Conservation (phyloP, 352 stramenopile genomes). For the Phytophthora sansomeana region DNA sequence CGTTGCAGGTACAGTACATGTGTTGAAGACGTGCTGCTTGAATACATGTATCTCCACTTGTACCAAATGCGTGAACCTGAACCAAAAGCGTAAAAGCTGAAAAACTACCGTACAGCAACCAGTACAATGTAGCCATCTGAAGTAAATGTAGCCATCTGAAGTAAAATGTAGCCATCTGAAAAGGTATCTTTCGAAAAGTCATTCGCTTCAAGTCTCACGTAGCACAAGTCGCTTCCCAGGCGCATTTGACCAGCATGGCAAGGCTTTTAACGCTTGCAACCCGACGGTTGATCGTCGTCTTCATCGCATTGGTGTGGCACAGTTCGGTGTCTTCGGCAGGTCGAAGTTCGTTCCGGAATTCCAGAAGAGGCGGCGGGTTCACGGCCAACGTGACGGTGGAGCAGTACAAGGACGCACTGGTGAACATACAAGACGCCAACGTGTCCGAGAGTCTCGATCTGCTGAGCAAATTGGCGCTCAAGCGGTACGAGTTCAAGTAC, state of each 20-base stretch:
- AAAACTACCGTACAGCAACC: too few relatives aligned
- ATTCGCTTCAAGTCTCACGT: not conserved
- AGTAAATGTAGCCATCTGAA: too few relatives aligned
- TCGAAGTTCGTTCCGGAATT: slow-evolving; percentile 41
- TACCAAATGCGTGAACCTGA: too few relatives aligned
- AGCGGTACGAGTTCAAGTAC: slow-evolving; percentile 85
- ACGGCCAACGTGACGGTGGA: slow-evolving; percentile 51
- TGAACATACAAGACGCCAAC: slow-evolving; percentile 56
- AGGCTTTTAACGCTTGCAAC: not conserved
- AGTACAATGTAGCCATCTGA: too few relatives aligned
- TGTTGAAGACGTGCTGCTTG: too few relatives aligned
- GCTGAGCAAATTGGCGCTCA: slow-evolving; percentile 58
- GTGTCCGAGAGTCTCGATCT: slow-evolving; percentile 55
- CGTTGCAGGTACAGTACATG: too few relatives aligned
- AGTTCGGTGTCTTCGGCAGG: not conserved
- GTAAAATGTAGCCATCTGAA: too few relatives aligned
- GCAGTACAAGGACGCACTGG: slow-evolving; percentile 58
- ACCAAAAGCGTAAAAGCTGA: too few relatives aligned
- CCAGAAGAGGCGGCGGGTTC: slow-evolving; percentile 25
- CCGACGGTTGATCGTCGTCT: not conserved
- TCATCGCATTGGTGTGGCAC: not conserved
- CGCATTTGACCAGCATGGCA: not conserved
- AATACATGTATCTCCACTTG: too few relatives aligned
- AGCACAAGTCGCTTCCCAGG: not conserved
- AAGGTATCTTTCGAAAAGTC: not conserved